These are phyloP conservation scores for Neurospora tetrasperma DNA, from an alignment of 495 filamentous ascomycete genomes.

Conservation along the genomic window DNA sequence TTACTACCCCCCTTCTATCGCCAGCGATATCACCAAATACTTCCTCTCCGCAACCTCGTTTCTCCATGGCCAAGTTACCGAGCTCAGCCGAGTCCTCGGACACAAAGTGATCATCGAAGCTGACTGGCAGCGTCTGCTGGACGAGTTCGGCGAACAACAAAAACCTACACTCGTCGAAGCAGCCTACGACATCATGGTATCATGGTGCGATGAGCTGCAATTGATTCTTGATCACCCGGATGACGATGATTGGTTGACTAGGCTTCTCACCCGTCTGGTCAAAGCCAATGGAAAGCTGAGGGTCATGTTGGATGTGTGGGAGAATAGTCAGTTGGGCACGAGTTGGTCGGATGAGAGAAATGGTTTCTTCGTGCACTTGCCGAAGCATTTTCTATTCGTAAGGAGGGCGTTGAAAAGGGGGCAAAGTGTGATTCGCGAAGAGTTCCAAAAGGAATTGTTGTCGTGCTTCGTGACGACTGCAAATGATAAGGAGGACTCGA, in stretches of 20 bases:
- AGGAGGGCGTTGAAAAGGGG: background rate
- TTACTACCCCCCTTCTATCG: background rate
- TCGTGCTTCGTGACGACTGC: background rate
- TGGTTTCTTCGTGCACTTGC: constrained; percentile 24
- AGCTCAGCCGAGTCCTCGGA: constrained; percentile 19
- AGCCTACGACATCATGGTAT: fast-evolving
- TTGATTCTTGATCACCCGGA: background rate
- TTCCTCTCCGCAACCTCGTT: background rate
- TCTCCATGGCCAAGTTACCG: constrained; percentile 9
- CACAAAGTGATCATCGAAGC: constrained; percentile 22
- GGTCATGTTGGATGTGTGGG: constrained; percentile 1
- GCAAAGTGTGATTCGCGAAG: fast-evolving
- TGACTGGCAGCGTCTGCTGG: constrained; percentile 24
- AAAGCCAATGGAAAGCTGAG: constrained; percentile 9
- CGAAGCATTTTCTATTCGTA: constrained; percentile 3
- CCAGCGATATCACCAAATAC: fast-evolving
- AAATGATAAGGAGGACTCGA: constrained; percentile 6
- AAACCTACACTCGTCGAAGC: background rate
- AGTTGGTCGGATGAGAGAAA: constrained; percentile 15
- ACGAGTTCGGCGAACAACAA: constrained; percentile 9
- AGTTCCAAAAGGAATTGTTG: background rate
- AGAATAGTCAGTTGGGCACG: background rate
- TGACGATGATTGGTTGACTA: constrained; percentile 4
- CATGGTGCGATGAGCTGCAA: background rate
- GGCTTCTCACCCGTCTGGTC: constrained; percentile 18